A percentile compares a stretch with the other conserved stretches of the same genome.
Evolutionary conservation across 805 yeast genomes (phyloP).

Genomic region (Yarrowia bubula): DNA sequence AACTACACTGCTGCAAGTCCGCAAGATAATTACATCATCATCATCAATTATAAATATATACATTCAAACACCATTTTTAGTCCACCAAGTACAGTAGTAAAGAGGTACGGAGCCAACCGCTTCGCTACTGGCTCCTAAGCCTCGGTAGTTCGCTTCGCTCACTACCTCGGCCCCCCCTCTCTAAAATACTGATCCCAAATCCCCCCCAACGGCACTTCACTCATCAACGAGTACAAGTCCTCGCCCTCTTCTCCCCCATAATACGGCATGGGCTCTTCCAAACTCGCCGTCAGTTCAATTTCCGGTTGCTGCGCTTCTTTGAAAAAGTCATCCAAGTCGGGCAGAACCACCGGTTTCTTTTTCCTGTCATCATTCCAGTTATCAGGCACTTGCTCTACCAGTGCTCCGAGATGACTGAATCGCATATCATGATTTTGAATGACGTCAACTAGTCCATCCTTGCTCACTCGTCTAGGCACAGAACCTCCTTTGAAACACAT

Average conservation of each 20-base stretch:
- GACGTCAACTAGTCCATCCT: neutral
- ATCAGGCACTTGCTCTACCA: constrained; percentile 8
- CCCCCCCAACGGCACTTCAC: neutral
- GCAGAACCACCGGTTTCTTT: neutral
- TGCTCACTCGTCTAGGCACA: neutral
- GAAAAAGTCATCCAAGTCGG: neutral
- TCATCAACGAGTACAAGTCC: constrained; percentile 5
- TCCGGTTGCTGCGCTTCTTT: neutral
- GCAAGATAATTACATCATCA: too few species aligned
- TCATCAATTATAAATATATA: too few species aligned
- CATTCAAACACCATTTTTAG: too few species aligned
- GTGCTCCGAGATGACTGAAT: constrained; percentile 1
- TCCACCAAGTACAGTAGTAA: too few species aligned
- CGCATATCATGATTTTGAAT: constrained; percentile 6
- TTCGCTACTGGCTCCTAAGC: neutral
- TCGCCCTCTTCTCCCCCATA: neutral
- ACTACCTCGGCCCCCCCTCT: neutral
- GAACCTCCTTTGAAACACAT: constrained; percentile 18
- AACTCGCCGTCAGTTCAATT: neutral
- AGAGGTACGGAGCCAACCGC: too few species aligned
- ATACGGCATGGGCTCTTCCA: neutral
- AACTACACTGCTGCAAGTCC: too few species aligned
- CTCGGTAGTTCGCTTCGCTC: neutral
- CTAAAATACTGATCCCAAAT: constrained; percentile 21
- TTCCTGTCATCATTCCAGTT: constrained; percentile 1